Conservation (phyloP, 139 green algal species). For the Volvox africanus region DNA sequence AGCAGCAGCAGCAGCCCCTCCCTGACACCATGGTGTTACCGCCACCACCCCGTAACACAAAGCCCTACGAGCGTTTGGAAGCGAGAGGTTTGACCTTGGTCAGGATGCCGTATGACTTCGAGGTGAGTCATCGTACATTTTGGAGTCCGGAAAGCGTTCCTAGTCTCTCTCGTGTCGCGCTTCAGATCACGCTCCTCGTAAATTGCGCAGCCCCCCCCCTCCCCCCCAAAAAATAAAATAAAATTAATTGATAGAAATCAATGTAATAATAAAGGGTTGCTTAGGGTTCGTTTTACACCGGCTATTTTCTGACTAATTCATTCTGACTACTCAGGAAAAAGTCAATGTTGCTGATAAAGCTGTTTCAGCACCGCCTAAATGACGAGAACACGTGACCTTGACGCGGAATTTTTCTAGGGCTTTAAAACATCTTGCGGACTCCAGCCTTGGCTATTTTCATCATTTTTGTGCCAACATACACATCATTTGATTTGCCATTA, state of each 20-base stretch:
- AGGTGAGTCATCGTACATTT: background rate
- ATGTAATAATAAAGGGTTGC: too few relatives aligned
- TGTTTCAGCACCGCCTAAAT: background rate
- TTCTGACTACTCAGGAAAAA: too few relatives aligned
- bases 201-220: too few relatives aligned
- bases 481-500: background rate
- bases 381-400: background rate
- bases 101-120: conserved; percentile 3
- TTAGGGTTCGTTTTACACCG: too few relatives aligned
- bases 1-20: background rate
- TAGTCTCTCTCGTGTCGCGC: background rate
- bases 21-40: background rate
- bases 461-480: background rate
- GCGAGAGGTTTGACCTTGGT: background rate
- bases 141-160: background rate
- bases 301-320: too few relatives aligned
- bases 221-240: too few relatives aligned
- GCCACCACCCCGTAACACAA: too few relatives aligned
- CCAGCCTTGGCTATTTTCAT: background rate
- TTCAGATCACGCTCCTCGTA: too few relatives aligned
- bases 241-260: too few relatives aligned
- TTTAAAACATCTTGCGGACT: too few relatives aligned
- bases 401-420: too few relatives aligned
- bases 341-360: too few relatives aligned
- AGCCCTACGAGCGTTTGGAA: background rate